These are phyloP conservation scores for Aureobasidium namibiae DNA, from an alignment of 2,329 filamentous ascomycete species.

Conservation along the genomic window DNA sequence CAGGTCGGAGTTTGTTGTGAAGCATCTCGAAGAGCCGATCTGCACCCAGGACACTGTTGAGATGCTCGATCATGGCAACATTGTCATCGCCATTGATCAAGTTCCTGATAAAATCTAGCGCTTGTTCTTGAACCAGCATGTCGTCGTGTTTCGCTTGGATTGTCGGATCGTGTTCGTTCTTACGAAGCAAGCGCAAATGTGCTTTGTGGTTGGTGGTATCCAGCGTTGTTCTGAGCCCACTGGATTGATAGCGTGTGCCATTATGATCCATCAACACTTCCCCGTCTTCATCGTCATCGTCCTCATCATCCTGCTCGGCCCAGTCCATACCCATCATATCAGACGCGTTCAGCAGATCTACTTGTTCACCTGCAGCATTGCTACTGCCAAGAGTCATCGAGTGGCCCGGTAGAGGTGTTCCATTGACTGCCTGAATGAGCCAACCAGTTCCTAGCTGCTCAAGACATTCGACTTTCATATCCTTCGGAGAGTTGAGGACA, in stretches of 20 bases:
- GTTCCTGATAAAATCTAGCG: conserved; percentile 82
- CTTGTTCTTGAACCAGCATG: conserved; percentile 81
- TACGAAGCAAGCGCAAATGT: conserved; percentile 16
- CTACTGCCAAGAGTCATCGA: conserved; percentile 39
- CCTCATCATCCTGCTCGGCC: conserved; percentile 20
- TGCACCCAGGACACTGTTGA: conserved; percentile 68
- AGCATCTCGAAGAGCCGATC: conserved; percentile 75
- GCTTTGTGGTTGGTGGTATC: conserved; percentile 16
- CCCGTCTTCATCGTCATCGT: conserved; percentile 34
- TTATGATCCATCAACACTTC: conserved; percentile 37
- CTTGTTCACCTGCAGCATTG: conserved; percentile 53
- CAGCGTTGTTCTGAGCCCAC: conserved; percentile 27
- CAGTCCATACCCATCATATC: conserved; percentile 34
- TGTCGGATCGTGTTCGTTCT: conserved; percentile 54
- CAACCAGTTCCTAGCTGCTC: conserved; percentile 70
- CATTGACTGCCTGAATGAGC: conserved; percentile 70
- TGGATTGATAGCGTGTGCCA: conserved; percentile 29
- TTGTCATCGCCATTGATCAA: conserved; percentile 61
- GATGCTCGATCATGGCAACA: conserved; percentile 70
- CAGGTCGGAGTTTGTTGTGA: conserved; percentile 64
- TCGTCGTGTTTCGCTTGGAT: conserved; percentile 68
- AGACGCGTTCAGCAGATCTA: conserved; percentile 50
- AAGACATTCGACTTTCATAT: conserved; percentile 68
- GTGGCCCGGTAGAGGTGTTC: conserved; percentile 36
- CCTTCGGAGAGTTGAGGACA: conserved; percentile 61